A percentile compares a stretch with the other conserved stretches of the same genome.
Evolutionary conservation across 2,329 filamentous ascomycete species (phyloP).

Genomic region (Orbilia brochopaga): DNA sequence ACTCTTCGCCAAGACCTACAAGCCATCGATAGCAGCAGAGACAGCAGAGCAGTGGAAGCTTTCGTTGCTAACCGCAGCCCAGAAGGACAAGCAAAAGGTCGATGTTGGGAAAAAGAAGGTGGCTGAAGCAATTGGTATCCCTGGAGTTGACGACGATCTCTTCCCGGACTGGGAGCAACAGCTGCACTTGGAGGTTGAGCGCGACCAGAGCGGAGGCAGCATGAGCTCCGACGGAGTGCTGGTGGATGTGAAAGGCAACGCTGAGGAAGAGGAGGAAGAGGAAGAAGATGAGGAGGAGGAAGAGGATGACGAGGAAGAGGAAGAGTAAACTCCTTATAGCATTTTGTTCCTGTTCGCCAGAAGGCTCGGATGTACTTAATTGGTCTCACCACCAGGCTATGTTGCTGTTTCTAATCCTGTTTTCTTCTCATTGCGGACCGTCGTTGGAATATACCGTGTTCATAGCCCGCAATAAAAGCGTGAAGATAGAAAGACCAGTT

Average conservation of each 20-base stretch:
- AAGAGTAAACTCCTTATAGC: constrained; percentile 35
- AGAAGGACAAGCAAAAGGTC: constrained; percentile 69
- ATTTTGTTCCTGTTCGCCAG: not conserved
- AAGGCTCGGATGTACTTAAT: constrained; percentile 31
- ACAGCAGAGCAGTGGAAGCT: constrained; percentile 82
- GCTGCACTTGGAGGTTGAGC: constrained; percentile 75
- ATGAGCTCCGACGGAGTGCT: constrained; percentile 60
- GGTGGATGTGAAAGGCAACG: constrained; percentile 58
- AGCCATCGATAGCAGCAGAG: constrained; percentile 74
- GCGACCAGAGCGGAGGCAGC: constrained; percentile 56
- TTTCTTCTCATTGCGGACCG: too few relatives aligned
- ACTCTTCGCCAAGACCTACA: constrained; percentile 93
- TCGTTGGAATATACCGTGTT: too few relatives aligned
- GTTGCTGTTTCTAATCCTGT: too few relatives aligned
- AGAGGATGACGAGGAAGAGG: constrained; percentile 43
- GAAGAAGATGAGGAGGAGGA: constrained; percentile 53
- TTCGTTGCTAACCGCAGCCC: constrained; percentile 63
- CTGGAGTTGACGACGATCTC: constrained; percentile 80
- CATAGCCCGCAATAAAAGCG: too few relatives aligned
- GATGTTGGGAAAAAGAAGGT: constrained; percentile 72
- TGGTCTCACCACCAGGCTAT: not conserved
- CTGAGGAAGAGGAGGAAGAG: constrained; percentile 56
- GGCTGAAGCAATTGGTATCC: constrained; percentile 79
- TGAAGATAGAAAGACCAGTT: too few relatives aligned
- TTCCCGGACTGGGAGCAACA: constrained; percentile 98